These are phyloP conservation scores for Drosera spatulata DNA, from an alignment of 179 eudicot genomes.

Conservation along the genomic window DNA sequence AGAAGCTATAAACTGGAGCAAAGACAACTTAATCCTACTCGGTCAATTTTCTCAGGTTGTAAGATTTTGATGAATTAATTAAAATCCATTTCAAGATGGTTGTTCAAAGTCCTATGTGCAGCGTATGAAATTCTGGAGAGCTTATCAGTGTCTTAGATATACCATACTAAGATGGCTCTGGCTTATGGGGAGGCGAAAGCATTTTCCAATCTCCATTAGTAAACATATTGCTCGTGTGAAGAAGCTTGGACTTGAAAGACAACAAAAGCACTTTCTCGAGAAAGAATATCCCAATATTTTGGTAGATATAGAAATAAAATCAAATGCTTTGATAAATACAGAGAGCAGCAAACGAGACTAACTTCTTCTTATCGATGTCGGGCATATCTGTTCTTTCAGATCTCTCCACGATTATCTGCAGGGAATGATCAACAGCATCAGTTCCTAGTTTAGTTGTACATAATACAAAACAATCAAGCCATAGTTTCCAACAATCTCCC, in stretches of 20 bases:
- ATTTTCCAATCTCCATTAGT: no score
- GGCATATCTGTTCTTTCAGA: background rate
- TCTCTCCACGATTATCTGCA: background rate
- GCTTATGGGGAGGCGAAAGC: no score
- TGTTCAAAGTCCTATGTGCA: no score
- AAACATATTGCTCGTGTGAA: background rate
- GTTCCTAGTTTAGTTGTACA: background rate
- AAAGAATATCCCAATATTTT: no score
- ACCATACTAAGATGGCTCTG: slow-evolving; percentile 11
- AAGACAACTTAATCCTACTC: no score
- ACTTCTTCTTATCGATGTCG: background rate
- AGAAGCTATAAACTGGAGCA: no score
- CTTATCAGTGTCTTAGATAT: background rate
- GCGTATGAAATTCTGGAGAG: no score
- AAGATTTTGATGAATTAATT: no score
- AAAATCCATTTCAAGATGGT: no score
- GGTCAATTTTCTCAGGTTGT: no score
- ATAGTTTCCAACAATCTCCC: no score
- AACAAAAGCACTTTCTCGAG: background rate
- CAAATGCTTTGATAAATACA: background rate
- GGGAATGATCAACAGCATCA: background rate
- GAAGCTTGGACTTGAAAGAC: background rate
- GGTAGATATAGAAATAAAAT: background rate
- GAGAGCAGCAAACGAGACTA: background rate
- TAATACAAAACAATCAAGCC: no score